Base-by-base conservation (phyloP, 148 eudicot species). In the Rhododendron henanense region DNA sequence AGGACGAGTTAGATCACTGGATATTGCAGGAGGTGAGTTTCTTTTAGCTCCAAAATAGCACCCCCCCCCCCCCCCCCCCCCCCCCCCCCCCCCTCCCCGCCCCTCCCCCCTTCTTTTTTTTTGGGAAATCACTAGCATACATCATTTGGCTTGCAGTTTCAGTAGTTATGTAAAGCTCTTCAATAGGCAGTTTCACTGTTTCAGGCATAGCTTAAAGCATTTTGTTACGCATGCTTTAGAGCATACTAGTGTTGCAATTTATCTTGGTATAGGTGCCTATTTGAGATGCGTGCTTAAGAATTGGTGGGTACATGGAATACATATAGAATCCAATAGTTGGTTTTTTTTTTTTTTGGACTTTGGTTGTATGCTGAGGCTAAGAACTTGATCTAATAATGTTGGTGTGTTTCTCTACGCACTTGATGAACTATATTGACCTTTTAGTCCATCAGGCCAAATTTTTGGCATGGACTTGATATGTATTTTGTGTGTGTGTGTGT, bases 1-100 rank as follows among this genome's bases (percentile, higher is more conserved):
- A 88, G 89, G 93, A 45, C 92, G 93, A 86, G 94, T 96, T 51
- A 87, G 95, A 81, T 93, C 98, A 28, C 37, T 94, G 81, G 98
- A 94, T 89, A 82, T 96, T 39, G 86, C 86, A 74, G 93, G 87
- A 93, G 98, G 96, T 96, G 85, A 85, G 87, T 28, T 69, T 85
- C 78, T 45, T 71, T 47, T 48, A 47, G 19, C 16, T 50, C 33
- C 59, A 48, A 33, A 6, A 18, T 10, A 44, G 81, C 55, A 44
- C 23, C 8, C 21, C 10, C 0, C 35, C n/a, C n/a, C n/a, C n/a
- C n/a, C n/a, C n/a, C n/a, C n/a, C n/a, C n/a, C n/a, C n/a, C n/a
- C n/a, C n/a, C n/a, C n/a, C n/a, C n/a, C n/a, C n/a, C n/a, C n/a
- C n/a, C n/a, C n/a, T n/a, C n/a, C n/a, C n/a, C n/a, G n/a, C n/a